Percentiles rank a stretch among this genome's conserved stretches.
Evolutionary conservation across 2,329 filamentous ascomycete species (phyloP).

Genomic region (Cercospora citrullina): DNA sequence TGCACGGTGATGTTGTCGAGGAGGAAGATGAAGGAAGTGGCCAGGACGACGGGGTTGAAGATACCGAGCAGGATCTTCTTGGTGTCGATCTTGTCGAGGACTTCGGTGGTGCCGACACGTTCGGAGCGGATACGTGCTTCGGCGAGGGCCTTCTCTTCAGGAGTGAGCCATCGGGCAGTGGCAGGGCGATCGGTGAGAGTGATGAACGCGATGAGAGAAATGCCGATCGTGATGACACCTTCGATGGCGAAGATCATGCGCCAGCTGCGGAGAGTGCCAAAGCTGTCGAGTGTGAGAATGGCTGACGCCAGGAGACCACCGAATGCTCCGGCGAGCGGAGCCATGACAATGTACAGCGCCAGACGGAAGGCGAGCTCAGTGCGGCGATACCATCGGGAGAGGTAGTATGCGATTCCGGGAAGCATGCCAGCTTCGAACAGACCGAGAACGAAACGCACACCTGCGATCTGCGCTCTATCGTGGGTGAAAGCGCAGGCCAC

Average conservation of each 20-base stretch:
- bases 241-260: slow-evolving; percentile 73
- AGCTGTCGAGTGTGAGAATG: slow-evolving; percentile 61
- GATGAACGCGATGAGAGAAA: slow-evolving; percentile 62
- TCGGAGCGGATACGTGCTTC: slow-evolving; percentile 68
- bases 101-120: slow-evolving; percentile 60
- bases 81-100: slow-evolving; percentile 63
- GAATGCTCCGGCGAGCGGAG: slow-evolving; percentile 69
- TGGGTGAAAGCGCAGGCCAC: slow-evolving; percentile 66
- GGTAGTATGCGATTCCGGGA: slow-evolving; percentile 72
- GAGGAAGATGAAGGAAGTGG: slow-evolving; percentile 60
- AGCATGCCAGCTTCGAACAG: slow-evolving; percentile 73
- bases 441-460: slow-evolving; percentile 59
- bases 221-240: slow-evolving; percentile 61
- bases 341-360: slow-evolving; percentile 69
- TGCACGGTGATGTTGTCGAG: slow-evolving; percentile 71
- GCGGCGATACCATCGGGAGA: slow-evolving; percentile 70
- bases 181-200: slow-evolving; percentile 69
- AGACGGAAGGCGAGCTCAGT: slow-evolving; percentile 68
- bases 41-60: slow-evolving; percentile 62
- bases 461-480: slow-evolving; percentile 54
- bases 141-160: slow-evolving; percentile 66
- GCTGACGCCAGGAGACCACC: slow-evolving; percentile 63
- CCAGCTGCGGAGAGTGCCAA: slow-evolving; percentile 61
- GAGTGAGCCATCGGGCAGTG: slow-evolving; percentile 65
- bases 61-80: slow-evolving; percentile 63